phyloP scores from a whole-genome alignment of 805 yeast genomes.

The Hemisphaericaspora nanyangensis region DNA sequence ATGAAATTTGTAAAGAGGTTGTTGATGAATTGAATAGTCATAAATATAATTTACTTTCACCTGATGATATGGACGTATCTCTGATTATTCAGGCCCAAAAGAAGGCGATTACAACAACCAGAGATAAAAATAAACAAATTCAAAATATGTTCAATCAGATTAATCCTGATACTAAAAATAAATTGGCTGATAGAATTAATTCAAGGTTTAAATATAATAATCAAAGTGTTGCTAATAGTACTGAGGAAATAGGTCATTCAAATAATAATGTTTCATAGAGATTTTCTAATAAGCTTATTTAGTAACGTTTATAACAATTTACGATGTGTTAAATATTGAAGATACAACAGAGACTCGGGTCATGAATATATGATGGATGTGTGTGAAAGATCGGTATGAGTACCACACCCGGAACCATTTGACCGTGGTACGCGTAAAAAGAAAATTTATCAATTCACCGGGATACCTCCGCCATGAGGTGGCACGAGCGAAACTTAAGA shows the following conservation, averaged over 20 bases:
- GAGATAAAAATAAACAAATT: conserved; percentile 40
- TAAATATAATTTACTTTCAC: neutral
- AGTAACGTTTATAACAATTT: no score
- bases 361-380: no score
- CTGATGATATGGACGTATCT: conserved; percentile 35
- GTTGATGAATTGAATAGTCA: conserved; percentile 37
- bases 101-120: conserved; percentile 33
- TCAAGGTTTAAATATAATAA: conserved; percentile 19
- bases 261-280: no score
- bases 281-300: no score
- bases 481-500: no score
- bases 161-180: conserved; percentile 1
- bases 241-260: conserved; percentile 14
- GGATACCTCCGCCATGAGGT: no score
- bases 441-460: no score
- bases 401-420: no score
- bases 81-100: conserved; percentile 36
- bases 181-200: conserved; percentile 8
- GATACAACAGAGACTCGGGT: no score
- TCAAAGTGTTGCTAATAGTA: conserved; percentile 24
- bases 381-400: no score
- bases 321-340: no score
- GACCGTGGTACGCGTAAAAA: no score
- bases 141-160: conserved; percentile 34
- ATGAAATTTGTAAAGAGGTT: conserved; percentile 33